Evolutionary conservation across 139 green algal species (phyloP).

Genomic region (Chlamydomonas asymmetrica): DNA sequence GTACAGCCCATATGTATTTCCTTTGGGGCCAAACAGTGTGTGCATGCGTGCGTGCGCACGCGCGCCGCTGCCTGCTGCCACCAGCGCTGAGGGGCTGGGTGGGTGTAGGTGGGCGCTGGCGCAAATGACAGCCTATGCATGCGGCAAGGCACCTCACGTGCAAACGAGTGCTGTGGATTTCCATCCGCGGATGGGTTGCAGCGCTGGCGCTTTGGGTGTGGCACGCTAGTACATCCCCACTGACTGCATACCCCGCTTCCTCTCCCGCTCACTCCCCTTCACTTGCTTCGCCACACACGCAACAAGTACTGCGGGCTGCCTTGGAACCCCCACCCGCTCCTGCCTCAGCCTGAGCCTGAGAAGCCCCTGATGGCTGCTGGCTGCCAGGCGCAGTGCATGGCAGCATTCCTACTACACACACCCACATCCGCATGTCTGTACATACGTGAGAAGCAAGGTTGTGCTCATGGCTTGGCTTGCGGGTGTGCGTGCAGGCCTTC

Average conservation of each 20-base stretch:
- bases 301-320: no score
- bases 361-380: not conserved
- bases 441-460: not conserved
- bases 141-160: not conserved
- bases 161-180: not conserved
- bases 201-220: no score
- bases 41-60: not conserved
- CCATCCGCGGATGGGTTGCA: no score
- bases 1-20: constrained; percentile 13
- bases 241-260: no score
- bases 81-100: no score
- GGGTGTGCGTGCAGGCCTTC: constrained; percentile 16
- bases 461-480: not conserved
- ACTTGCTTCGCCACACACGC: no score
- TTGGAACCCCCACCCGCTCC: no score
- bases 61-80: not conserved
- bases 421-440: no score
- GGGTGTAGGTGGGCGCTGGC: no score
- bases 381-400: not conserved
- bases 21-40: not conserved
- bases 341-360: constrained; percentile 1
- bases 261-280: no score
- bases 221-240: no score
- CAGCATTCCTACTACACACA: not conserved
- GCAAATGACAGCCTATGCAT: not conserved